Evolutionary conservation across 169 alveolate species (phyloP).

Genomic region (Blepharisma undulans): DNA sequence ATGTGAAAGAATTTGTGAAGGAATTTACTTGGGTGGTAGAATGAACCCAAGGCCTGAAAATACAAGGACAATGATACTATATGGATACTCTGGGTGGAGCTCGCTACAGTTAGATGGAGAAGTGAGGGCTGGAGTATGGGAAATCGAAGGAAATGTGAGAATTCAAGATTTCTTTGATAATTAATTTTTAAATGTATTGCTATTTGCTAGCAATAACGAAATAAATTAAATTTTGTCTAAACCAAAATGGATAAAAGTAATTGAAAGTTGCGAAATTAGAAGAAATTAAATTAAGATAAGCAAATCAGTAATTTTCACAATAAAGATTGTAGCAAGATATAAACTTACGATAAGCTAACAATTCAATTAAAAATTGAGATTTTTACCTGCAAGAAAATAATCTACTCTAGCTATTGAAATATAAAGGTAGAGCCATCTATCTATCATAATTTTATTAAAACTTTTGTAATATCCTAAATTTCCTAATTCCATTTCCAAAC

Average conservation of each 20-base stretch:
- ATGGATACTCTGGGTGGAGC: slow-evolving; percentile 30
- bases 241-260: background rate
- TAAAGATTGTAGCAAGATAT: background rate
- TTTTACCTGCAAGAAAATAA: background rate
- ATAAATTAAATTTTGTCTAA: too few relatives aligned
- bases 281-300: background rate
- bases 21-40: slow-evolving; percentile 28
- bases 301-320: background rate
- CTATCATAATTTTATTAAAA: background rate
- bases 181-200: background rate
- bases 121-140: slow-evolving; percentile 28
- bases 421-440: background rate
- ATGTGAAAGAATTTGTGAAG: background rate
- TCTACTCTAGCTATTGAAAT: background rate
- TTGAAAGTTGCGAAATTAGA: background rate
- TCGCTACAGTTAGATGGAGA: slow-evolving; percentile 31
- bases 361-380: too few relatives aligned
- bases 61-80: background rate
- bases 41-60: background rate
- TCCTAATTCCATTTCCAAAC: background rate
- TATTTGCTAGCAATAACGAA: background rate
- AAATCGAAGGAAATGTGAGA: background rate
- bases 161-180: background rate
- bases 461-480: background rate
- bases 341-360: background rate